Base-by-base conservation (phyloP, 1,284 basidiomycete genomes). In the Phellopilus nigrolimitatus region DNA sequence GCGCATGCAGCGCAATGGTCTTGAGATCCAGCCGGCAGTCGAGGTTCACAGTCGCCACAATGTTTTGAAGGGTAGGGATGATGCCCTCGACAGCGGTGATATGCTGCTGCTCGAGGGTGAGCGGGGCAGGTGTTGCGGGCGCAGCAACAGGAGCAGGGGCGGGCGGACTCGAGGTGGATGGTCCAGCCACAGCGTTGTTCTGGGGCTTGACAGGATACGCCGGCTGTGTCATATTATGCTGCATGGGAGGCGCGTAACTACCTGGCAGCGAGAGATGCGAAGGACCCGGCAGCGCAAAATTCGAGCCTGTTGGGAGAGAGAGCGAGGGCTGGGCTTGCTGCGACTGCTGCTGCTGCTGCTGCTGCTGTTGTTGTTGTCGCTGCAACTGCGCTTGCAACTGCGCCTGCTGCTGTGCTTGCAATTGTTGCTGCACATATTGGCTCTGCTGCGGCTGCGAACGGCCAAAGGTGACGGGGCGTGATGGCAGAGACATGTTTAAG, bases 21-120 rank as follows among this genome's bases (percentile, higher is more conserved):
- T 99, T 99, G 56, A 99, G 74, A 67, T 99, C 97, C 53, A 99
- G 76, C 34, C 95, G 84, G 60, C 94, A 97, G 68, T 98, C 95
- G 42, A 99, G 81, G 66, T 99, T 99, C 69, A 99, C 97, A 12
- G 97, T 99, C 8, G 97, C 95, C 61, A 99, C 95, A 59, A 99
- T 99, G 72, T 99, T 99, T 78, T 95, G 93, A 49, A 97, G 78
- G 4, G 92, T 95, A 30, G 93, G 93, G 3, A 95, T 93, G 61
- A 95, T 91, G 51, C 93, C 93, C 67, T 95, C 90, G 22, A 95
- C 93, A 42, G 91, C 91, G 19, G 92, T 94, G 60, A 95, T 95
- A 66, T 94, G 87, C 61, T 91, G 87, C 59, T 91, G 88, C 66
- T 91, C 88, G 57, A 90, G 83, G 2, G 88, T 88, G 58, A 90